Percentiles rank a stretch among this genome's conserved stretches.
Conservation (phyloP, 352 stramenopile genomes). For the Aphanomyces astaci region DNA sequence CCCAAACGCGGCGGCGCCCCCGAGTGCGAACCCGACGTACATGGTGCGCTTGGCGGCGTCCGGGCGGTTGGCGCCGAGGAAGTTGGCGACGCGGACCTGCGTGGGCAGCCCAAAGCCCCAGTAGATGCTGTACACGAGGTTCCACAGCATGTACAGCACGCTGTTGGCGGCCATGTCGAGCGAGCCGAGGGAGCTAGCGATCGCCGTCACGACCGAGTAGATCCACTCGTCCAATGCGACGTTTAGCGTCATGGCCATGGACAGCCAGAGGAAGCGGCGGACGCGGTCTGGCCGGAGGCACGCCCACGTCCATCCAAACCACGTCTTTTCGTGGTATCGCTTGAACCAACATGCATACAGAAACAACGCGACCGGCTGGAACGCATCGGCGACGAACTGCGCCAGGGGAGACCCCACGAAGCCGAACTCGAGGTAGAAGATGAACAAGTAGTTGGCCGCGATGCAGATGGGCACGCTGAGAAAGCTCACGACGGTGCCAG, state of each 20-base stretch:
- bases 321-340: conserved; percentile 13
- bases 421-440: conserved; percentile 4
- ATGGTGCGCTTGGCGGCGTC: conserved; percentile 22
- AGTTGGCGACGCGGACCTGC: conserved; percentile 27
- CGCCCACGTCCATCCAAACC: conserved; percentile 22
- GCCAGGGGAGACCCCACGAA: conserved; percentile 20
- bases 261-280: conserved; percentile 15
- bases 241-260: conserved; percentile 22
- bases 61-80: conserved; percentile 23
- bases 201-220: conserved; percentile 17
- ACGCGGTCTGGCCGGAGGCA: conserved; percentile 15
- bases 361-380: conserved; percentile 15
- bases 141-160: conserved; percentile 21
- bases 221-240: conserved; percentile 24
- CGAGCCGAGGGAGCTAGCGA: conserved; percentile 15
- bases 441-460: conserved; percentile 18
- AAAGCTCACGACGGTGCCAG: conserved; percentile 19
- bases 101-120: conserved; percentile 27
- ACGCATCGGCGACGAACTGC: conserved; percentile 18
- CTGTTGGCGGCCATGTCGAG: conserved; percentile 65
- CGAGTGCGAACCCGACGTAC: conserved; percentile 14
- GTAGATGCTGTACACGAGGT: conserved; percentile 24
- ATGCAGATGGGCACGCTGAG: conserved; percentile 19
- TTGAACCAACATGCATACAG: conserved; percentile 1
- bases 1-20: conserved; percentile 15